Conservation (phyloP, 1,139 yeast species). For the Waltiozyma solani region DNA sequence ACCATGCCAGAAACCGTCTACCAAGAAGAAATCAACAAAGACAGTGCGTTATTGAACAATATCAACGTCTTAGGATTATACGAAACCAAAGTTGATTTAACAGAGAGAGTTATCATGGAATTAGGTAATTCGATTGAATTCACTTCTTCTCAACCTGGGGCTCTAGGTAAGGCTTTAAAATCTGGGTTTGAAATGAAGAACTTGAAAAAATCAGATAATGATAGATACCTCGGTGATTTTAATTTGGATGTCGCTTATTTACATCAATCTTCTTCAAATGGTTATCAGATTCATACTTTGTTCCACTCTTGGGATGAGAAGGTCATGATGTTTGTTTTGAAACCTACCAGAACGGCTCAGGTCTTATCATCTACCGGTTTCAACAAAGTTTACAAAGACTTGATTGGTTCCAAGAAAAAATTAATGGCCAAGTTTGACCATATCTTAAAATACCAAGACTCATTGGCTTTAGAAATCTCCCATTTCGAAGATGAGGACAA, state of each 20-base stretch:
- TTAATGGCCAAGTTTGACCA: conserved; percentile 32
- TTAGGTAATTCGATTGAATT: conserved; percentile 68
- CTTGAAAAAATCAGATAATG: conserved; percentile 34
- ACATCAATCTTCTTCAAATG: conserved; percentile 64
- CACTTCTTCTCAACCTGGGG: conserved; percentile 55
- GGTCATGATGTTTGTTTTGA: conserved; percentile 48
- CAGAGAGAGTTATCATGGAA: conserved; percentile 69
- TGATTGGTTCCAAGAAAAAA: conserved; percentile 36
- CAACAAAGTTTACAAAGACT: conserved; percentile 44
- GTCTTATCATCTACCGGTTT: conserved; percentile 42
- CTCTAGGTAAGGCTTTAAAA: conserved; percentile 80
- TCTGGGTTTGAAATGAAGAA: conserved; percentile 70
- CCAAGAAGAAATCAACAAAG: conserved; percentile 43
- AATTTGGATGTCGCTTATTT: conserved; percentile 56
- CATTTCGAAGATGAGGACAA: conserved; percentile 43
- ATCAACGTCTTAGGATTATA: conserved; percentile 60
- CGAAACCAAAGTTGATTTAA: conserved; percentile 60
- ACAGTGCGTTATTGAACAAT: conserved; percentile 58
- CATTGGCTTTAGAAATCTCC: conserved; percentile 39
- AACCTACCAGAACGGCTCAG: conserved; percentile 64
- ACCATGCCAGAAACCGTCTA: conserved; percentile 59
- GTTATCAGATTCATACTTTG: conserved; percentile 64
- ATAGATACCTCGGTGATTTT: conserved; percentile 39
- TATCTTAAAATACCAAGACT: conserved; percentile 41
- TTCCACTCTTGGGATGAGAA: conserved; percentile 56